These are phyloP conservation scores for Lyophyllum semitale DNA, from an alignment of 768 basidiomycete species.

Conservation along the genomic window DNA sequence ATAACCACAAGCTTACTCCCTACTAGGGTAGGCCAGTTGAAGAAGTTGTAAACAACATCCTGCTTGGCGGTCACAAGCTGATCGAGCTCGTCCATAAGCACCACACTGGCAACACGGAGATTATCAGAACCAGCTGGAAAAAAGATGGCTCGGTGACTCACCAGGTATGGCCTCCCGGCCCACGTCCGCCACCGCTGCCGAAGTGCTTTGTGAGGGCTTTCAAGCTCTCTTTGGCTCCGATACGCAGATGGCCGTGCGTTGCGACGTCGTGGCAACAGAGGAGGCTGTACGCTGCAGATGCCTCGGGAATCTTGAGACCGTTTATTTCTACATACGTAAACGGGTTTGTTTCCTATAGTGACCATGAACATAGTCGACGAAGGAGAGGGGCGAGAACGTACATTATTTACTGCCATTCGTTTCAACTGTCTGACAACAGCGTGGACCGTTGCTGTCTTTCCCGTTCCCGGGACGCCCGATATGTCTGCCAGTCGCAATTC, in stretches of 20 bases:
- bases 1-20: slow-evolving; percentile 91
- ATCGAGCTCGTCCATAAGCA: slow-evolving; percentile 98
- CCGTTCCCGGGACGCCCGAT: slow-evolving; percentile 97
- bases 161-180: slow-evolving; percentile 90
- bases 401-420: slow-evolving; percentile 80
- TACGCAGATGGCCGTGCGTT: slow-evolving; percentile 61
- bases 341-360: slow-evolving; percentile 79
- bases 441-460: slow-evolving; percentile 98
- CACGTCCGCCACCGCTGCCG: slow-evolving; percentile 52
- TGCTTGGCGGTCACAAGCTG: slow-evolving; percentile 97
- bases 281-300: slow-evolving; percentile 86
- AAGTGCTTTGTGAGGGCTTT: slow-evolving; percentile 81
- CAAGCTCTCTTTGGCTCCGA: slow-evolving; percentile 81
- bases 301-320: slow-evolving; percentile 90
- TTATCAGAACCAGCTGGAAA: slow-evolving; percentile 1
- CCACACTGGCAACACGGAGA: slow-evolving; percentile 59
- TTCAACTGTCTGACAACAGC: slow-evolving; percentile 89
- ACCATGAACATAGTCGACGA: background rate
- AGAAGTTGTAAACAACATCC: slow-evolving; percentile 99
- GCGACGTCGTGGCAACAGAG: slow-evolving; percentile 80
- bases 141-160: slow-evolving; percentile 33
- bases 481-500: slow-evolving; percentile 63
- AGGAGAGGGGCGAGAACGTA: slow-evolving; percentile 38
- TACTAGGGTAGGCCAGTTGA: slow-evolving; percentile 96
- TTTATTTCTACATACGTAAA: slow-evolving; percentile 99